These are phyloP conservation scores for Musa balbisiana DNA, from an alignment of 202 grass and related monocot genomes.

Conservation along the genomic window DNA sequence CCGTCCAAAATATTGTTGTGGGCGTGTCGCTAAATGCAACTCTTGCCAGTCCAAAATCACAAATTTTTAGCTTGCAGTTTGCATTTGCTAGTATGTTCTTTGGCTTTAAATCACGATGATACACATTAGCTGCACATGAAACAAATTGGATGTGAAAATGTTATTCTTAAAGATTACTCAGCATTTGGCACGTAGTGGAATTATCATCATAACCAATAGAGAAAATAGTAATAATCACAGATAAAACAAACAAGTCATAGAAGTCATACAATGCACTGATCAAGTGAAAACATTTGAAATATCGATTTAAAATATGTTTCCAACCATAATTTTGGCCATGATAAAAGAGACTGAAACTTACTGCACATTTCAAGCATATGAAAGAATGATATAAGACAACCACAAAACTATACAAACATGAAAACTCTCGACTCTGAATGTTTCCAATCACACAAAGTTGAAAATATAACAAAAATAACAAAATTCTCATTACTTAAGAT, in stretches of 20 bases:
- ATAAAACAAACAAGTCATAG: not conserved
- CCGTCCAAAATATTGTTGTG: constrained; percentile 93
- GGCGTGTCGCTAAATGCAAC: constrained; percentile 88
- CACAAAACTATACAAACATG: too few species aligned
- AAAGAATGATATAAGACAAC: too few species aligned
- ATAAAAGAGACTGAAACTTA: too few species aligned
- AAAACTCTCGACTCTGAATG: too few species aligned
- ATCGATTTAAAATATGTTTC: not conserved
- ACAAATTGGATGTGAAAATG: not conserved
- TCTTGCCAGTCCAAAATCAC: constrained; percentile 94
- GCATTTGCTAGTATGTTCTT: constrained; percentile 99
- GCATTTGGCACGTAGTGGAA: not conserved
- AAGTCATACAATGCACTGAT: not conserved
- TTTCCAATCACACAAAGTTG: too few species aligned
- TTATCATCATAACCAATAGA: constrained; percentile 6
- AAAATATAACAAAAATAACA: too few species aligned
- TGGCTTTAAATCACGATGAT: constrained; percentile 98
- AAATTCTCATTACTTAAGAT: too few species aligned
- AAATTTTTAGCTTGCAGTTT: constrained; percentile 98
- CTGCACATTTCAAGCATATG: too few species aligned
- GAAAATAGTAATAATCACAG: not conserved
- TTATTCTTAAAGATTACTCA: constrained; percentile 25
- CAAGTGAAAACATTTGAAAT: not conserved
- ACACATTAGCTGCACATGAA: constrained; percentile 80
- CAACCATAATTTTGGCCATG: too few species aligned